These are phyloP conservation scores for Botrytis hyacinthi DNA, from an alignment of 2,329 filamentous ascomycete genomes.

Conservation along the genomic window DNA sequence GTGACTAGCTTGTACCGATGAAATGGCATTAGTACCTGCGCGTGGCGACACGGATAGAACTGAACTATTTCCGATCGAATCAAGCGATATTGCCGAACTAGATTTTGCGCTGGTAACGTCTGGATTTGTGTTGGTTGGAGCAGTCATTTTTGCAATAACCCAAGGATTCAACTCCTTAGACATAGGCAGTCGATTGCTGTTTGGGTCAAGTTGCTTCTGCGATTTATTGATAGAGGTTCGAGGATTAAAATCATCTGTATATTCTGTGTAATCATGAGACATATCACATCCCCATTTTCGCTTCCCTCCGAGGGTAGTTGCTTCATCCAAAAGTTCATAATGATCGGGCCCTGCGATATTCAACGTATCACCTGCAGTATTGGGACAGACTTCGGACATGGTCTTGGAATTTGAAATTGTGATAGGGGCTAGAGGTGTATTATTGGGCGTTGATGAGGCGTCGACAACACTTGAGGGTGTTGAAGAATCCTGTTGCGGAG, in stretches of 20 bases:
- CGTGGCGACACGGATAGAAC: neutral
- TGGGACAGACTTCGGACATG: neutral
- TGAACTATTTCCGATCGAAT: neutral
- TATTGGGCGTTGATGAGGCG: neutral
- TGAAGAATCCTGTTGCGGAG: conserved; percentile 13
- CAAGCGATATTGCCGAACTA: neutral
- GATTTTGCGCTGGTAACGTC: neutral
- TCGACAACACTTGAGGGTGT: neutral
- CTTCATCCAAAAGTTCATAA: neutral
- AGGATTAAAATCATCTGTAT: conserved; percentile 40
- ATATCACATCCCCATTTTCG: conserved; percentile 43
- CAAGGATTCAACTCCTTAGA: conserved; percentile 41
- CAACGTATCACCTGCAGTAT: neutral
- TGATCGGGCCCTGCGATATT: neutral
- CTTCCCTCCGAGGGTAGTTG: conserved; percentile 1
- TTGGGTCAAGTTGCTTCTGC: neutral
- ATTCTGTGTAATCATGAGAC: conserved; percentile 47
- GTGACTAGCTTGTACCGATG: neutral
- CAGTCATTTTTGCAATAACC: conserved; percentile 43
- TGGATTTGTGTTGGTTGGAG: conserved; percentile 22
- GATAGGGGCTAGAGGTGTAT: neutral
- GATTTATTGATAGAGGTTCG: neutral
- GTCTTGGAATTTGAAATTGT: neutral
- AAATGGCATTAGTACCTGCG: neutral
- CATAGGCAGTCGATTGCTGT: neutral